phyloP scores from a whole-genome alignment of 2,329 filamentous ascomycete species.

The Tolypocladium ophioglossoides region DNA sequence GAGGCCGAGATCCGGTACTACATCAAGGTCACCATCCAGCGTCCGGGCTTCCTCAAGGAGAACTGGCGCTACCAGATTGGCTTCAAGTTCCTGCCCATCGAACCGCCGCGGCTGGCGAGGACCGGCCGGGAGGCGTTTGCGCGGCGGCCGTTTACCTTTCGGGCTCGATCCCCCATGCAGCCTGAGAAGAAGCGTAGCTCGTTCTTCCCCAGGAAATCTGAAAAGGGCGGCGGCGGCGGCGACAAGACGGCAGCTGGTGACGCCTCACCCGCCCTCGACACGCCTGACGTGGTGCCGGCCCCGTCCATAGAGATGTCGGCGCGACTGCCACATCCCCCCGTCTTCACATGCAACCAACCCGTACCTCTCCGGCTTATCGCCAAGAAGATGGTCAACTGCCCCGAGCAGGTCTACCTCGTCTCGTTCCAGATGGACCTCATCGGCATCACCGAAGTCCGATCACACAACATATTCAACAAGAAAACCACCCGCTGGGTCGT shows the following conservation, averaged over 20 bases:
- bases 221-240: slow-evolving; percentile 11
- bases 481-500: slow-evolving; percentile 71
- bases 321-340: slow-evolving; percentile 74
- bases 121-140: slow-evolving; percentile 76
- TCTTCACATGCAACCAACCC: slow-evolving; percentile 81
- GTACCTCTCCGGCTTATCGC: slow-evolving; percentile 71
- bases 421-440: slow-evolving; percentile 75
- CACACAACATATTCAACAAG: slow-evolving; percentile 60
- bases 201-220: slow-evolving; percentile 40
- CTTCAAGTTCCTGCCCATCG: slow-evolving; percentile 87
- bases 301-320: slow-evolving; percentile 69
- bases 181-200: slow-evolving; percentile 42
- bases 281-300: slow-evolving; percentile 20
- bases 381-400: slow-evolving; percentile 60
- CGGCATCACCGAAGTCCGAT: slow-evolving; percentile 67
- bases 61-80: slow-evolving; percentile 62
- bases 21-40: slow-evolving; percentile 86
- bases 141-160: slow-evolving; percentile 54
- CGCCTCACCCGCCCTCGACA: slow-evolving; percentile 13
- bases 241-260: slow-evolving; percentile 8
- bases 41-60: slow-evolving; percentile 83
- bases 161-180: slow-evolving; percentile 24
- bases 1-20: slow-evolving; percentile 90
- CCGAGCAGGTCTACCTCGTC: slow-evolving; percentile 63
- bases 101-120: slow-evolving; percentile 62